Conservation (phyloP, 306 rosid genomes). For the Hippophae gyantsensis region DNA sequence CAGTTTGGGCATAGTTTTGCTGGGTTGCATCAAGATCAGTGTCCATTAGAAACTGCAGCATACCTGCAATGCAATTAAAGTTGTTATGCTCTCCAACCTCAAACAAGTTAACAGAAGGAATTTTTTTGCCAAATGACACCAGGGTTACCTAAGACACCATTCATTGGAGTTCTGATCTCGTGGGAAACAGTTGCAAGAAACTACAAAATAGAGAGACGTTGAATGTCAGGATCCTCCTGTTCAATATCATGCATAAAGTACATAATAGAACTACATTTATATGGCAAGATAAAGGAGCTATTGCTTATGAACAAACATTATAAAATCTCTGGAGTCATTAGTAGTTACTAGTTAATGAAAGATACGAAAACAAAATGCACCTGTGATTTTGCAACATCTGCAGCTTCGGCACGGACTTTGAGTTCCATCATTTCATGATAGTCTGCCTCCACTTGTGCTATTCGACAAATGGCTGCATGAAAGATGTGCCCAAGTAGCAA, state of each 20-base stretch:
- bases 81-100: slow-evolving; percentile 12
- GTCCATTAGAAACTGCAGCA: slow-evolving; percentile 96
- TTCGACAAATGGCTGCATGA: slow-evolving; percentile 66
- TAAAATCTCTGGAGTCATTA: neutral
- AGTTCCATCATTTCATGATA: slow-evolving; percentile 52
- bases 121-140: slow-evolving; percentile 4
- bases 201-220: slow-evolving; percentile 36
- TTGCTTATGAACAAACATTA: neutral
- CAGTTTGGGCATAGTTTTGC: slow-evolving; percentile 73
- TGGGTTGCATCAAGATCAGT: slow-evolving; percentile 77
- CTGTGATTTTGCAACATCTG: slow-evolving; percentile 97
- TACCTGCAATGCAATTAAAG: slow-evolving; percentile 46
- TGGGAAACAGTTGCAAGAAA: slow-evolving; percentile 98
- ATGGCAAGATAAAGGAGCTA: neutral
- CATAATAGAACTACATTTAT: neutral
- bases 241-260: neutral
- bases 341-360: neutral
- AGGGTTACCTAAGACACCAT: slow-evolving; percentile 80
- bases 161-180: slow-evolving; percentile 98
- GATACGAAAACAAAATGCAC: slow-evolving; percentile 22
- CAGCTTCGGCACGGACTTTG: slow-evolving; percentile 83
- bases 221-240: slow-evolving; percentile 3
- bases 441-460: slow-evolving; percentile 81
- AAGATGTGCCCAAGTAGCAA: slow-evolving; percentile 73
- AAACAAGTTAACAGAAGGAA: slow-evolving; percentile 4